phyloP scores from a whole-genome alignment of 73 alveolate genomes.

The Paramecium bursaria region DNA sequence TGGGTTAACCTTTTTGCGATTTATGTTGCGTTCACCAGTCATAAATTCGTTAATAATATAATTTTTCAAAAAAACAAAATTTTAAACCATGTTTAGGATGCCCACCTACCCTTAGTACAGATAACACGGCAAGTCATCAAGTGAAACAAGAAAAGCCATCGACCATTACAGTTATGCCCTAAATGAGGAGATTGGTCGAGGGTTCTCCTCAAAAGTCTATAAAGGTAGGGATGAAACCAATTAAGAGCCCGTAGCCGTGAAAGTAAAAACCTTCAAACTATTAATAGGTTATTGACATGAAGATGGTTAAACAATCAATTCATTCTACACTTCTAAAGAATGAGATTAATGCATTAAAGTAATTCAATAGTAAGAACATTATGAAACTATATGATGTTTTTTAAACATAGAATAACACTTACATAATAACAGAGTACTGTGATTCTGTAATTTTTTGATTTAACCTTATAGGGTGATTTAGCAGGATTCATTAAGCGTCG shows the following conservation, averaged over 20 bases:
- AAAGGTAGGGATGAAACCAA: constrained; percentile 66
- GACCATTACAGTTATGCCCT: constrained; percentile 64
- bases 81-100: constrained; percentile 20
- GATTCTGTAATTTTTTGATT: constrained; percentile 28
- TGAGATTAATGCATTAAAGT: constrained; percentile 61
- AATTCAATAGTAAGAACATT: constrained; percentile 46
- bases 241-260: constrained; percentile 60
- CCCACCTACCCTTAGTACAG: constrained; percentile 50
- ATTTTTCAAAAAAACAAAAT: constrained; percentile 22
- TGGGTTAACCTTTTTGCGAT: constrained; percentile 43
- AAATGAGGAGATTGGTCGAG: constrained; percentile 67
- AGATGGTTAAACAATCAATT: constrained; percentile 60
- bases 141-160: constrained; percentile 64
- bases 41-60: constrained; percentile 50
- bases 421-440: constrained; percentile 64
- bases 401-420: constrained; percentile 63
- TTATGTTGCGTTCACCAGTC: constrained; percentile 60
- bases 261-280: background rate
- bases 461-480: constrained; percentile 60
- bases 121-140: constrained; percentile 5
- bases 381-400: constrained; percentile 66
- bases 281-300: constrained; percentile 62
- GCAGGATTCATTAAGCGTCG: constrained; percentile 1
- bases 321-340: constrained; percentile 52
- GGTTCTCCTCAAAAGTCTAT: constrained; percentile 52